Evolutionary conservation across 768 basidiomycete species (phyloP), one percentile per base, ranked within the genome.

Genomic region (Lactarius deliciosus): DNA sequence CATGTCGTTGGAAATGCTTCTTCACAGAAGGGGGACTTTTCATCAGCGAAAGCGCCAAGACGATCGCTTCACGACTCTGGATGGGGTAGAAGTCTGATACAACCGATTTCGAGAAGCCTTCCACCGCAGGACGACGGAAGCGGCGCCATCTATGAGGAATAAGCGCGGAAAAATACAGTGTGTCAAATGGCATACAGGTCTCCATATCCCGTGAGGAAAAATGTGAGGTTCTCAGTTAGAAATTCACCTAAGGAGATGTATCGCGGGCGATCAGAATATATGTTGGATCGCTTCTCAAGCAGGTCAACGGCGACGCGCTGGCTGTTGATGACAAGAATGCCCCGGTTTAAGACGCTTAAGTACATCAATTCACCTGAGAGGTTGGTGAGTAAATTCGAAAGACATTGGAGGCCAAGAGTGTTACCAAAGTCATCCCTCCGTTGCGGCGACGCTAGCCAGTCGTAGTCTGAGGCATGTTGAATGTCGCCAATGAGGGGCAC

Each of bases 11-110:
- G 68, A 57, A n/a, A 77, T 47, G 45, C 45, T 45, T 45, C 69
- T 38, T 81, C 73, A 18, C 70, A 38, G 9, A 11, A 56, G 11
- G 64, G 71, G 4, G 74, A 74, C 71, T 79, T 75, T 40, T 64
- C 59, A 75, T 73, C 54, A 76, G 73, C 5, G 25, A 8, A 56
- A 22, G 45, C 10, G 45, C 45, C 45, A 47, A 47, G n/a, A 22
- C n/a, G 10, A 47, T 47, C 20, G 45, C n/a, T 22, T 47, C 45
- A 47, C n/a, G 45, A 47, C 3, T 47, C 45, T 47, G 45, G 45
- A 47, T 47, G 45, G 45, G 45, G 45, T 47, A 10, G 45, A 47
- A 47, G 45, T 47, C n/a, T 11, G n/a, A n/a, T 47, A 32, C 28
- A 3, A 20, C 28, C 7, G 13, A 16, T 32, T 56, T 56, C 28